Evolutionary conservation across 139 green algal species (phyloP), one percentile per base, ranked within the genome.

Genomic region (Zygnema circumcarinatum): DNA sequence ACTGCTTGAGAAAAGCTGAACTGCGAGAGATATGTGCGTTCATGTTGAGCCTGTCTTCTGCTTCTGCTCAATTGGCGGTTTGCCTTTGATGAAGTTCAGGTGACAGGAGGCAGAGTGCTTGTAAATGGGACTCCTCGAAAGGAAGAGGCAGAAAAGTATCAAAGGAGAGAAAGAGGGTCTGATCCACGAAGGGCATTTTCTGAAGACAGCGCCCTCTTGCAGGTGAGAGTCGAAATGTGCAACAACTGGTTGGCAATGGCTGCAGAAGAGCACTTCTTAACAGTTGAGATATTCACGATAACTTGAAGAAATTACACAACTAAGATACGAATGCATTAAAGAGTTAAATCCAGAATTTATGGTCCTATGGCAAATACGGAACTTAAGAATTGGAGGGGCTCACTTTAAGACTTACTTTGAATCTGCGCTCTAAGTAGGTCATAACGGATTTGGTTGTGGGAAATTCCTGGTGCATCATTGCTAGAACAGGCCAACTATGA

Each of bases 61-160:
- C 47, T 62, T 7, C 7, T 62, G 7, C 7, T 25, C 47, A 62
- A 62, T 62, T 62, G 16, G 16, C 7, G 7, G 7, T 62, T 62
- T 62, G 47, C 16, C 16, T 62, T 62, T 62, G 7, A 62, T 62
- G 47, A 62, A 25, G 16, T 78, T 25, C 16, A 78, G 69, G 36
- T 78, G 35, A 42, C 3, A 42, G 36, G 11, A 25, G 69, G 69
- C 16, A 53, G 11, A 11, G 69, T 78, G 3, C 16, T 36, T 78
- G 69, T 78, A 40, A 78, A 78, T 78, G 69, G 69, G 11, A 42
- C 7, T 3, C 7, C 7, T 7, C 7, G 69, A 11, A 78, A 78
- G 11, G 69, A 78, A 11, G 69, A 78, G 69, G 69, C 69, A 78
- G 69, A 42, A 41, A 78, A 11, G 69, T 39, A 78, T 41, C 69